These are phyloP conservation scores for Pythium grandisporangium DNA, from an alignment of 352 stramenopile genomes.

Conservation along the genomic window DNA sequence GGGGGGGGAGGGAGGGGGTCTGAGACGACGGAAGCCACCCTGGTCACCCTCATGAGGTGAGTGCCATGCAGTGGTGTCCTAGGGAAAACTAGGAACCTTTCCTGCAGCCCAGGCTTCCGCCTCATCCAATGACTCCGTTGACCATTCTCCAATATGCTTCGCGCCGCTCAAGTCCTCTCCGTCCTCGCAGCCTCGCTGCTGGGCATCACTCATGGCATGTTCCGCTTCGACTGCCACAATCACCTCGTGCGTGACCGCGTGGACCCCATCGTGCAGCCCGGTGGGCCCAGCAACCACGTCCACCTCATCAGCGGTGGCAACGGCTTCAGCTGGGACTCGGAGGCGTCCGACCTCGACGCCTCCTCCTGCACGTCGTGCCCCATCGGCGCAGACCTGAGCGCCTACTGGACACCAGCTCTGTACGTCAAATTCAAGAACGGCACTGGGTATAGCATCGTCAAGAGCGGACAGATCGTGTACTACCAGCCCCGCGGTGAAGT, in stretches of 20 bases:
- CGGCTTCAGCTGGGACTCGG: constrained; percentile 32
- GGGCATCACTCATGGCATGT: constrained; percentile 4
- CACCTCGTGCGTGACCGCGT: constrained; percentile 40
- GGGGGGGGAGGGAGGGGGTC: too few species aligned
- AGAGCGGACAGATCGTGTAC: constrained; percentile 48
- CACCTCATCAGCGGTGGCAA: constrained; percentile 39
- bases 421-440: constrained; percentile 52
- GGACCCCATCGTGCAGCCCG: constrained; percentile 28
- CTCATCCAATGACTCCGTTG: too few species aligned
- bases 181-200: neutral
- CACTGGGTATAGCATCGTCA: constrained; percentile 31
- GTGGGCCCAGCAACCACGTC: constrained; percentile 17
- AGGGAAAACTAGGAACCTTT: too few species aligned
- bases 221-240: constrained; percentile 34
- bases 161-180: neutral
- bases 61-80: too few species aligned
- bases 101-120: too few species aligned
- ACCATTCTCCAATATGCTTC: neutral
- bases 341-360: constrained; percentile 22
- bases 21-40: too few species aligned
- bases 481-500: constrained; percentile 22
- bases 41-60: too few species aligned
- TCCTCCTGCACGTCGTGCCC: constrained; percentile 42
- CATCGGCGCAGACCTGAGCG: constrained; percentile 31
- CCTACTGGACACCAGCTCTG: constrained; percentile 41